Conservation (phyloP, 257 asterid species). For the Petunia secreta region DNA sequence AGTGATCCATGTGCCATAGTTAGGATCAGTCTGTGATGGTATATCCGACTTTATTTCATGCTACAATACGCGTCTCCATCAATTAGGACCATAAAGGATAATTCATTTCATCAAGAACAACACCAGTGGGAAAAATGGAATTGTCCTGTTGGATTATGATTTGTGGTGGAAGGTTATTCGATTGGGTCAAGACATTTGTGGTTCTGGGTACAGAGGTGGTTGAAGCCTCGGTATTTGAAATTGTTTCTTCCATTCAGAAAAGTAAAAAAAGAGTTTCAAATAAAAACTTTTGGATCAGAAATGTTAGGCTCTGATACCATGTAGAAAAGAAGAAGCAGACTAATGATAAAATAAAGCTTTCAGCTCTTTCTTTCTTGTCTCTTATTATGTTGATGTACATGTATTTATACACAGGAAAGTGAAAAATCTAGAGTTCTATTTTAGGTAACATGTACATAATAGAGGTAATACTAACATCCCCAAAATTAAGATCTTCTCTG, state of each 20-base stretch:
- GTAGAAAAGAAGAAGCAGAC: too few species aligned
- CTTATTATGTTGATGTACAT: too few species aligned
- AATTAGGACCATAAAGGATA: constrained; percentile 27
- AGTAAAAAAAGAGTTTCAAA: background rate
- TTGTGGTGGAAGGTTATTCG: background rate
- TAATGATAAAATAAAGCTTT: too few species aligned
- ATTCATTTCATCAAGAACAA: constrained; percentile 19
- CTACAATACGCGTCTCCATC: constrained; percentile 19
- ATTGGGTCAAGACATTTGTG: background rate
- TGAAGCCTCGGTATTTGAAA: background rate
- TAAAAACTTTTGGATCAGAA: too few species aligned
- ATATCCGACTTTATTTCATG: constrained; percentile 11
- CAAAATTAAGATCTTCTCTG: too few species aligned
- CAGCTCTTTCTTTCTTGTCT: too few species aligned
- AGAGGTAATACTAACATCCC: too few species aligned
- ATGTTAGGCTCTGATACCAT: too few species aligned
- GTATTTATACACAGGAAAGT: too few species aligned
- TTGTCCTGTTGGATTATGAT: background rate
- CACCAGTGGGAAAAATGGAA: background rate
- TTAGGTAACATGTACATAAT: too few species aligned
- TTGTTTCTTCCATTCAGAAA: background rate
- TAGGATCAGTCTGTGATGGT: background rate
- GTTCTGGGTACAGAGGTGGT: background rate
- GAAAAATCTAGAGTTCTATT: too few species aligned
- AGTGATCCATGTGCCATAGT: background rate